Evolutionary conservation across 306 rosid genomes (phyloP).

Genomic region (Erythrophleum fordii): DNA sequence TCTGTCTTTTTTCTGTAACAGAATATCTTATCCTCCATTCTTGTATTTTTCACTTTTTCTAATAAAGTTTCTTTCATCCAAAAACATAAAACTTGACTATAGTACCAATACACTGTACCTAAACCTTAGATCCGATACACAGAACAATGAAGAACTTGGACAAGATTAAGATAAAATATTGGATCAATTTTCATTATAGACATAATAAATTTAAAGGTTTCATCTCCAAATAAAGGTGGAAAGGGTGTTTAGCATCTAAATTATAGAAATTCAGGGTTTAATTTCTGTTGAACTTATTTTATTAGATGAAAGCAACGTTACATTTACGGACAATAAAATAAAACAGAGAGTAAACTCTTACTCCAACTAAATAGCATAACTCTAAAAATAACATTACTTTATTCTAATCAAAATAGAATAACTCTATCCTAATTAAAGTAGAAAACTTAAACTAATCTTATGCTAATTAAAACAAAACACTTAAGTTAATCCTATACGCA

Average conservation of each 20-base stretch:
- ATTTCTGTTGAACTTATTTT: too few species aligned
- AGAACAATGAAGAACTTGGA: neutral
- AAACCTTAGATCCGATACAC: neutral
- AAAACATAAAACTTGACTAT: neutral
- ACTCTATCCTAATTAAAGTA: too few species aligned
- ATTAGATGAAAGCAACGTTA: too few species aligned
- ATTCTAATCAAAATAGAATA: too few species aligned
- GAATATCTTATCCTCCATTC: neutral
- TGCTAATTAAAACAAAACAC: too few species aligned
- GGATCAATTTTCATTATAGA: neutral
- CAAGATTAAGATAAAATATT: neutral
- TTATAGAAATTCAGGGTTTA: too few species aligned
- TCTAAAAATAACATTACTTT: too few species aligned
- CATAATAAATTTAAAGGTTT: slow-evolving; percentile 22
- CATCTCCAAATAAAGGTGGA: neutral
- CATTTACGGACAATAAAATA: too few species aligned
- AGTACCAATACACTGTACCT: neutral
- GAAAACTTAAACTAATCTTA: too few species aligned
- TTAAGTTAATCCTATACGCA: too few species aligned
- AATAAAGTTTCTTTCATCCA: neutral
- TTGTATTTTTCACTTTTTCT: neutral
- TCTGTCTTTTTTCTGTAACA: neutral
- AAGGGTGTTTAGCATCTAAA: neutral
- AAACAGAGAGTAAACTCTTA: too few species aligned
- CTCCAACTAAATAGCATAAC: too few species aligned